phyloP scores from a whole-genome alignment of 805 yeast genomes.

The Candida manassasensis region DNA sequence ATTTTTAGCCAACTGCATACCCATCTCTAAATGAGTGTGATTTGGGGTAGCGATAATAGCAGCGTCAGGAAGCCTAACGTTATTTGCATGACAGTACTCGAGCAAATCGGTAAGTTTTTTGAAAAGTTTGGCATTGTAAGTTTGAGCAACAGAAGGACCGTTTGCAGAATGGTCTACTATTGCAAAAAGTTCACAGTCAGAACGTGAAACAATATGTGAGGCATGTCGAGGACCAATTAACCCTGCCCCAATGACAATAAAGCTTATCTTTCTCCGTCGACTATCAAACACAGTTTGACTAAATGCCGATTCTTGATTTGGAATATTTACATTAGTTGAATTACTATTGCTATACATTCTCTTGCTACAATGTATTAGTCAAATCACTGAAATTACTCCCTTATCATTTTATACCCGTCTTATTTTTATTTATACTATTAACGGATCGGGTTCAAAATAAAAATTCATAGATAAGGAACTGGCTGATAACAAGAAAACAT shows the following conservation, averaged over 20 bases:
- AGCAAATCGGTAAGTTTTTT: slow-evolving; percentile 22
- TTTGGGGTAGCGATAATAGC: slow-evolving; percentile 41
- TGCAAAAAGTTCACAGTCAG: slow-evolving; percentile 26
- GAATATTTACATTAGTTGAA: slow-evolving; percentile 3
- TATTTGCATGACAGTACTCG: slow-evolving; percentile 16
- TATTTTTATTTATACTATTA: neutral
- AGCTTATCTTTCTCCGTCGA: slow-evolving; percentile 5
- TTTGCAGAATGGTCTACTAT: slow-evolving; percentile 31
- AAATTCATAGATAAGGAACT: neutral
- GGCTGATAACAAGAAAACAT: neutral
- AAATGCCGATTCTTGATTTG: neutral
- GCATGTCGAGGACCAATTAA: slow-evolving; percentile 41
- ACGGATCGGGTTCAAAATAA: neutral
- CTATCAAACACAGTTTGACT: neutral
- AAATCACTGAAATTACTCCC: neutral
- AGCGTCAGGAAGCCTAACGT: slow-evolving; percentile 29
- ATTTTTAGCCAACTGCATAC: slow-evolving; percentile 27
- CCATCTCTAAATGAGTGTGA: slow-evolving; percentile 34
- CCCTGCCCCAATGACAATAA: slow-evolving; percentile 35
- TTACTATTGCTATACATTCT: slow-evolving; percentile 4
- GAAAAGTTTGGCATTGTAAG: slow-evolving; percentile 22
- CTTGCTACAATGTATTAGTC: neutral
- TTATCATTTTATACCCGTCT: too few relatives aligned
- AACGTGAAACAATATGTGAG: slow-evolving; percentile 22
- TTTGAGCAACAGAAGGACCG: slow-evolving; percentile 26